These are phyloP conservation scores for Candida manassasensis DNA, from an alignment of 805 yeast species.

Conservation along the genomic window DNA sequence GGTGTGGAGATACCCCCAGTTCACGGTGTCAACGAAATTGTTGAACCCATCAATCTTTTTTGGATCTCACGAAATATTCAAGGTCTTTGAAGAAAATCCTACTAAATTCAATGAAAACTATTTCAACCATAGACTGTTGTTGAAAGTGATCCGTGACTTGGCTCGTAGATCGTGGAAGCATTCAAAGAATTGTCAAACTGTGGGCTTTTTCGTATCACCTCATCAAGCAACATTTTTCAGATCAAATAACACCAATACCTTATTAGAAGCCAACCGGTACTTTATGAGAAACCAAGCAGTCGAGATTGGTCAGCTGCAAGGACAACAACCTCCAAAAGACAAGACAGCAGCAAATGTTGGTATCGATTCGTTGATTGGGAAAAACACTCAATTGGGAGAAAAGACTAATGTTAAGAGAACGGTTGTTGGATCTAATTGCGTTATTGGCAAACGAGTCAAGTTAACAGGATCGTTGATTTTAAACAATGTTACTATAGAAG, in stretches of 20 bases:
- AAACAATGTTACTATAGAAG: slow-evolving; percentile 67
- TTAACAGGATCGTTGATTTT: slow-evolving; percentile 81
- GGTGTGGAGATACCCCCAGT: slow-evolving; percentile 82
- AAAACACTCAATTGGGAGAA: slow-evolving; percentile 65
- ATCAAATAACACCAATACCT: slow-evolving; percentile 72
- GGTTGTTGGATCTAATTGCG: slow-evolving; percentile 70
- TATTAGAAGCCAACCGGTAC: slow-evolving; percentile 84
- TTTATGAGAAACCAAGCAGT: slow-evolving; percentile 63
- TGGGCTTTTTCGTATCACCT: slow-evolving; percentile 71
- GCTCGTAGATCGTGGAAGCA: slow-evolving; percentile 94
- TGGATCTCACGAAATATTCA: slow-evolving; percentile 43
- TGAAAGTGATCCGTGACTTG: slow-evolving; percentile 74
- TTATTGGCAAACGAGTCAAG: slow-evolving; percentile 80
- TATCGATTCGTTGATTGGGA: slow-evolving; percentile 78
- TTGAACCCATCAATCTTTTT: slow-evolving; percentile 65
- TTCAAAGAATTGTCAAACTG: slow-evolving; percentile 48
- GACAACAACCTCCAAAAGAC: slow-evolving; percentile 36
- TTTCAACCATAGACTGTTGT: slow-evolving; percentile 46
- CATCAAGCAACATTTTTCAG: slow-evolving; percentile 67
- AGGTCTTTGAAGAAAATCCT: slow-evolving; percentile 40
- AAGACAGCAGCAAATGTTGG: slow-evolving; percentile 73
- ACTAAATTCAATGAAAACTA: slow-evolving; percentile 32
- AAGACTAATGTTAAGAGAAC: slow-evolving; percentile 82
- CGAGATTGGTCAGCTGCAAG: slow-evolving; percentile 20
- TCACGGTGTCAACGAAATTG: slow-evolving; percentile 70